A percentile compares a stretch with the other conserved stretches of the same genome.
Conservation (phyloP, 805 yeast species). For the Suhomyces sp. region DNA sequence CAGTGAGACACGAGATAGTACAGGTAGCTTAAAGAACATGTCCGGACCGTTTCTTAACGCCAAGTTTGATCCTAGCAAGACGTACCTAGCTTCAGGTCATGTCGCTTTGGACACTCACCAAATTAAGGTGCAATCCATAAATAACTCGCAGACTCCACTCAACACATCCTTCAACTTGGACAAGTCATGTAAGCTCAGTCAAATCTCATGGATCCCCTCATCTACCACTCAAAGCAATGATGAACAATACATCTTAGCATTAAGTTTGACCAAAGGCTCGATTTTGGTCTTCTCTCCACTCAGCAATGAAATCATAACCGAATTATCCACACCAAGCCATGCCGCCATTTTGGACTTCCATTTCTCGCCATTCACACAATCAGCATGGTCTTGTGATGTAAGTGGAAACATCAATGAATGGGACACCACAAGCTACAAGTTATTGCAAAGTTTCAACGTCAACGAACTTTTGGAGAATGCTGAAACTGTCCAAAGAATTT, state of each 20-base stretch:
- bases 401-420: slow-evolving; percentile 61
- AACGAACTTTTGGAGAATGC: slow-evolving; percentile 35
- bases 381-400: slow-evolving; percentile 59
- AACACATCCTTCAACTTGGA: slow-evolving; percentile 52
- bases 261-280: slow-evolving; percentile 66
- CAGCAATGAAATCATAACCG: slow-evolving; percentile 53
- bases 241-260: slow-evolving; percentile 45
- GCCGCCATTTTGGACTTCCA: slow-evolving; percentile 51
- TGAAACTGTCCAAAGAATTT: slow-evolving; percentile 30
- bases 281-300: slow-evolving; percentile 66
- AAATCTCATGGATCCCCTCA: slow-evolving; percentile 50
- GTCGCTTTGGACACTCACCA: slow-evolving; percentile 71
- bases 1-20: background rate
- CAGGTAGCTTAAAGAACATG: background rate
- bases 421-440: slow-evolving; percentile 47
- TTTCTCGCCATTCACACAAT: slow-evolving; percentile 37
- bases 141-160: slow-evolving; percentile 39
- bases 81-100: slow-evolving; percentile 59
- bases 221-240: slow-evolving; percentile 20
- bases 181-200: slow-evolving; percentile 47
- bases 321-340: slow-evolving; percentile 44
- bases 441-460: slow-evolving; percentile 41
- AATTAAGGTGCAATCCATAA: slow-evolving; percentile 57
- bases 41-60: slow-evolving; percentile 36
- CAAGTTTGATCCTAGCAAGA: slow-evolving; percentile 61